Evolutionary conservation across 2,329 filamentous ascomycete species (phyloP).

Genomic region (Penicillium freii): DNA sequence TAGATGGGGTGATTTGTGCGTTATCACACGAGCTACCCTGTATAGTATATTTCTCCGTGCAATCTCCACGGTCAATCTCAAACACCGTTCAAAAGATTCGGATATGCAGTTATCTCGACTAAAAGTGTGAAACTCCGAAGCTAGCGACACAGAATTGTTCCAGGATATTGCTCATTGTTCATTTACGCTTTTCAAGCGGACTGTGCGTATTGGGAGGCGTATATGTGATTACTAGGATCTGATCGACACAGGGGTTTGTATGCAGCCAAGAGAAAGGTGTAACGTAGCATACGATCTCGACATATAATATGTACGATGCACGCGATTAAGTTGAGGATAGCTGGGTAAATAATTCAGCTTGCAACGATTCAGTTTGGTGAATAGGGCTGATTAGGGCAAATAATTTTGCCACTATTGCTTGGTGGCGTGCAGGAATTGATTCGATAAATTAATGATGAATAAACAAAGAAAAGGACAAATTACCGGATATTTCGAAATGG

Average conservation of each 20-base stretch:
- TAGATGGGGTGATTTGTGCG: not conserved
- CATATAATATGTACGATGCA: not conserved
- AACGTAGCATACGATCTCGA: not conserved
- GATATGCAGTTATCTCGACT: not conserved
- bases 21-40: not conserved
- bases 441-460: not conserved
- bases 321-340: not conserved
- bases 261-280: conserved; percentile 16
- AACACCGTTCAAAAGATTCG: not conserved
- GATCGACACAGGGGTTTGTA: conserved; percentile 23
- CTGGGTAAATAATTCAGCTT: not conserved
- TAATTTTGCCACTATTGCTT: not conserved
- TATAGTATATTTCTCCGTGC: not conserved
- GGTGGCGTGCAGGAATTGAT: not conserved
- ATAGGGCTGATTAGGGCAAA: not conserved
- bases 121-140: not conserved
- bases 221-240: not conserved
- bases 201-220: not conserved
- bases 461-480: not conserved
- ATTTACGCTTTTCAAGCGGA: not conserved
- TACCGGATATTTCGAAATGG: not conserved
- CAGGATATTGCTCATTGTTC: not conserved
- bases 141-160: not conserved
- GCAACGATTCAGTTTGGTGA: not conserved
- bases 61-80: not conserved